Evolutionary conservation across 331 rosid species (phyloP).

Genomic region (Acacia concinna): DNA sequence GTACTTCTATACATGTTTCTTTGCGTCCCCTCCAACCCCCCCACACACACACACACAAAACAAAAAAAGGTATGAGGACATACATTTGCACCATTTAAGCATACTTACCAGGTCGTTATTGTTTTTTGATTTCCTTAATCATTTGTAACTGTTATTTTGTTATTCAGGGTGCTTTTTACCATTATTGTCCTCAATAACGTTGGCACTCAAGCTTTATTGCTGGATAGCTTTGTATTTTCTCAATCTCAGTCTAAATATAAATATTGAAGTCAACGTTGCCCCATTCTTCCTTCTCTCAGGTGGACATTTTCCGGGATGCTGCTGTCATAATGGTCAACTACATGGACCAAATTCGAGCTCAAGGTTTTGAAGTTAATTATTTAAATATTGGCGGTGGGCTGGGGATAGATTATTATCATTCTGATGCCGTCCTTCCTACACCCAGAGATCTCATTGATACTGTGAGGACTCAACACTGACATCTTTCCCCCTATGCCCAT

Average conservation of each 20-base stretch:
- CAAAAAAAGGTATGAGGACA: background rate
- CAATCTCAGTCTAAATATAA: slow-evolving; percentile 11
- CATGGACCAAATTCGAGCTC: slow-evolving; percentile 83
- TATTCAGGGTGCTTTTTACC: background rate
- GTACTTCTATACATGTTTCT: background rate
- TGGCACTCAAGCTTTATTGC: background rate
- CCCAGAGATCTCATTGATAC: slow-evolving; percentile 94
- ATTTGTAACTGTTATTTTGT: background rate
- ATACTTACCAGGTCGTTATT: background rate
- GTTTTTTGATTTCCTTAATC: background rate
- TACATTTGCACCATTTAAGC: background rate
- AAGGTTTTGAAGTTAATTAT: slow-evolving; percentile 87
- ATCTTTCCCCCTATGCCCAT: background rate
- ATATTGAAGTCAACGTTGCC: slow-evolving; percentile 3
- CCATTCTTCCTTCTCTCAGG: slow-evolving; percentile 46
- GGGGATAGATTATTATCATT: slow-evolving; percentile 91
- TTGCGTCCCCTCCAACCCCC: background rate
- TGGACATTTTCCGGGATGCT: slow-evolving; percentile 94
- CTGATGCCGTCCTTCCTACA: slow-evolving; percentile 81
- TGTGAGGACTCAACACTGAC: slow-evolving; percentile 41
- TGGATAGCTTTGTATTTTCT: background rate
- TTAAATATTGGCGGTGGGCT: slow-evolving; percentile 97
- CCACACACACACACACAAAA: no score
- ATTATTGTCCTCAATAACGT: background rate
- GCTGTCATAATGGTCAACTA: slow-evolving; percentile 87